Base-by-base conservation (phyloP, 2,329 filamentous ascomycete genomes). In the Clarireedia hainanense region DNA sequence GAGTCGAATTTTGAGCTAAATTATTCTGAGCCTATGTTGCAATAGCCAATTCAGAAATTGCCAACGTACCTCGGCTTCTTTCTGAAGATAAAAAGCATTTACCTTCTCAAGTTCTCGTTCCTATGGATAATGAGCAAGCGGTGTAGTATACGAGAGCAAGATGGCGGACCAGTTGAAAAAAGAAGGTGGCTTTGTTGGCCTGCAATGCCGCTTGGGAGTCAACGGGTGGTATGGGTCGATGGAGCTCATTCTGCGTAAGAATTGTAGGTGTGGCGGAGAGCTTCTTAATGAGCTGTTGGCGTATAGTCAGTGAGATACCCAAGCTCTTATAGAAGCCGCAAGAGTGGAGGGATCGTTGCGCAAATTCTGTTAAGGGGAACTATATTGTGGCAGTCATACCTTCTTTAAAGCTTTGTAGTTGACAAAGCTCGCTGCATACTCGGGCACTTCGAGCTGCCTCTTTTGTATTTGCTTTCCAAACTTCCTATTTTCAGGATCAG, bases 381-480 rank as follows among this genome's bases (percentile, higher is more conserved):
- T 20, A 34, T 9, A 34, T 34, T 12, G 30, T 34, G 30, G 9
- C 30, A 9, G 30, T 4, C 74, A 60, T 70, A 95, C 94, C 89
- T 97, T 97, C 75, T 99, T 99, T 65, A 99, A 79, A 58, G 91
- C 91, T 76, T 99, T 99, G 79, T 99, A 99, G 75, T 99, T 96
- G 66, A 97, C 91, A 71, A 99, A 99, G 74, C 91, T 96, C 62
- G 92, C 91, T 60, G 94, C 92, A 86, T 99, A 99, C 81, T 99
- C 94, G 58, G 94, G 94, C 58, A 99, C 91, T 73, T 99, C 94
- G 68, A 99, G 89, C 80, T 99, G 94, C 71, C 91, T 87, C 79
- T 96, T 96, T 78, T 97, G 94, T 65, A 99, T 96, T 72, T 96
- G 90, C 79, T 99, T 99, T 73, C 94, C 94, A 78, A 99, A 99